A percentile compares a stretch with the other conserved stretches of the same genome.
Evolutionary conservation across 345 rosid genomes (phyloP).

Genomic region (Ricinus communis): DNA sequence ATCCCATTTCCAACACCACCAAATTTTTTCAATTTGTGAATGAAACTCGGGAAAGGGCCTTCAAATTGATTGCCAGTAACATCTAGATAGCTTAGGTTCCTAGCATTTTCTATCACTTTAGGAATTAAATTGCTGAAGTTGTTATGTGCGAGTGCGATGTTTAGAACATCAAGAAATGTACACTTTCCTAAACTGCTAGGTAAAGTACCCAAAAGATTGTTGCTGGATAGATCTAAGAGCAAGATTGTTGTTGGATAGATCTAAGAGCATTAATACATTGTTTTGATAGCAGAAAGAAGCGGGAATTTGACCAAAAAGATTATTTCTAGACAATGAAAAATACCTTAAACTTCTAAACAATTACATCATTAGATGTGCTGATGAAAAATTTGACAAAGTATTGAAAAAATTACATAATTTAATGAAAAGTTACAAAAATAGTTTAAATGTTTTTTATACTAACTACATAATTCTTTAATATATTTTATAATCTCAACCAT

Average conservation of each 20-base stretch:
- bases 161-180: constrained; percentile 15
- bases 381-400: no score
- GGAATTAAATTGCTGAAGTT: constrained; percentile 20
- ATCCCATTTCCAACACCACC: constrained; percentile 4
- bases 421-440: no score
- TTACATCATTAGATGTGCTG: no score
- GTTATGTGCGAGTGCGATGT: constrained; percentile 18
- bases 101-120: constrained; percentile 2
- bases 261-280: neutral
- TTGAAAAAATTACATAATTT: no score
- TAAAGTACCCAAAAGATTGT: constrained; percentile 4
- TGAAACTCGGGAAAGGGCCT: constrained; percentile 16
- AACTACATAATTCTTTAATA: no score
- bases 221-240: no score
- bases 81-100: constrained; percentile 14
- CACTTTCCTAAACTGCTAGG: constrained; percentile 16
- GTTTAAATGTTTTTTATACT: no score
- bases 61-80: constrained; percentile 4
- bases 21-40: constrained; percentile 3
- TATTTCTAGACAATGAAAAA: constrained; percentile 8
- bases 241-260: constrained; percentile 14
- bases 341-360: neutral
- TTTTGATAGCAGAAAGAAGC: constrained; percentile 2
- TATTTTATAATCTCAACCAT: no score
- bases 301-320: constrained; percentile 10